Evolutionary conservation across 208 protist species (phyloP), one percentile per base, ranked within the genome.

Genomic region (Leishmania martiniquensis): DNA sequence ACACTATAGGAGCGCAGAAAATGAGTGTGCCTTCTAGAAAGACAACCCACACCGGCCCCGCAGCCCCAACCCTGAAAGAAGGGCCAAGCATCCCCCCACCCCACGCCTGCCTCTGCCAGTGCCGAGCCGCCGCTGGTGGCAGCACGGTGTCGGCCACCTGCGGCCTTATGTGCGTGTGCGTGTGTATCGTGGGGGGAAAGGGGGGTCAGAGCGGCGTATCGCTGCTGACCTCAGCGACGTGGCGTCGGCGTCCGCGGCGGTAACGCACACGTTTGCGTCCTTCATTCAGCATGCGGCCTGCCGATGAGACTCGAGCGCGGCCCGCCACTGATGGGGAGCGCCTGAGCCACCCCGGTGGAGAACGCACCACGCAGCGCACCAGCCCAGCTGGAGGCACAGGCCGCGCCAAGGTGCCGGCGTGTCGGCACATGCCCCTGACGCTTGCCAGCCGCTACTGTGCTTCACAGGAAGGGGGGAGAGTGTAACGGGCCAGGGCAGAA

Each of bases 1-100:
- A 95, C 91, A 95, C 91, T 97, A 95, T 94, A 90, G 91, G 91
- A 95, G 89, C 87, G 39, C 74, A n/a, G n/a, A n/a, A n/a, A n/a
- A n/a, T n/a, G n/a, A n/a, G n/a, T n/a, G n/a, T n/a, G n/a, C n/a
- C n/a, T n/a, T n/a, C n/a, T n/a, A n/a, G n/a, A n/a, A n/a, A n/a
- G n/a, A n/a, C n/a, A n/a, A n/a, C n/a, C n/a, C n/a, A n/a, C n/a
- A n/a, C n/a, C n/a, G 45, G 42, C 7, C 13, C 10, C 2, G 42
- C 2, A 20, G 4, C n/a, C 44, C 20, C 5, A 2, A 13, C 3
- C 7, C 13, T 7, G 9, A 6, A 57, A 15, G 32, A 42, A 54
- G 68, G 25, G 29, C 47, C 39, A 42, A 4, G n/a, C 44, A 20
- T 44, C 32, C 32, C 1, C 59, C 59, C 3, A 42, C 45, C 44